Evolutionary conservation across 495 filamentous ascomycete genomes (phyloP).

Genomic region (Xanthoparmelia taractica): DNA sequence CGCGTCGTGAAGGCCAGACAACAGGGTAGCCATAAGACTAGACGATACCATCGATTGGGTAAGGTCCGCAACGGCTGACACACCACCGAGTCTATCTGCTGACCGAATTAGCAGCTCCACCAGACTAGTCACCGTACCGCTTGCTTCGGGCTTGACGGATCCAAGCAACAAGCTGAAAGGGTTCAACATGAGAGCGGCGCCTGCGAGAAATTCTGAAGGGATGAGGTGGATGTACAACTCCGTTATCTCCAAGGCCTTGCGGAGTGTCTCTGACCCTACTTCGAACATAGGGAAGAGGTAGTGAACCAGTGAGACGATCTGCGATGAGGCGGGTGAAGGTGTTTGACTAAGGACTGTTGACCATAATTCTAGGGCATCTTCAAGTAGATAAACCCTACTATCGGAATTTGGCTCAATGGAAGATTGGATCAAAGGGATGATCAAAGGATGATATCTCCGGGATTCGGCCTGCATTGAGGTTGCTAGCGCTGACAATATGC

Average conservation of each 20-base stretch:
- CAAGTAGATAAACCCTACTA: constrained; percentile 73
- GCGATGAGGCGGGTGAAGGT: constrained; percentile 47
- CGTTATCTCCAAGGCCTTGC: constrained; percentile 61
- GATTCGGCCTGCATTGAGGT: constrained; percentile 69
- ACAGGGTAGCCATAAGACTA: constrained; percentile 55
- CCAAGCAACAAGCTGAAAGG: constrained; percentile 54
- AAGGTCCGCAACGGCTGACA: constrained; percentile 51
- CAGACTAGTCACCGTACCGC: constrained; percentile 54
- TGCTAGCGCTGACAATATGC: constrained; percentile 69
- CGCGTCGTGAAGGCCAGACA: constrained; percentile 63
- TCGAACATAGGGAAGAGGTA: constrained; percentile 65
- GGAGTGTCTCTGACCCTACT: constrained; percentile 59
- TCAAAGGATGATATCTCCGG: constrained; percentile 58
- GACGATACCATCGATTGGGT: constrained; percentile 63
- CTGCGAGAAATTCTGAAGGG: constrained; percentile 63
- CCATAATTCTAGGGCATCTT: constrained; percentile 90
- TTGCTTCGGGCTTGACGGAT: constrained; percentile 56
- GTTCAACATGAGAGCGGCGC: constrained; percentile 50
- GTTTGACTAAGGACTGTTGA: constrained; percentile 65
- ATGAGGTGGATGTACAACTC: constrained; percentile 76
- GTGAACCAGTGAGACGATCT: constrained; percentile 59
- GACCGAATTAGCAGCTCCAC: constrained; percentile 65
- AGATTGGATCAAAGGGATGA: constrained; percentile 69
- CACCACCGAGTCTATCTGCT: constrained; percentile 61
- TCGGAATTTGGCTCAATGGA: constrained; percentile 74